phyloP scores from a whole-genome alignment of 495 filamentous ascomycete species.

The Penicillium odoratum region DNA sequence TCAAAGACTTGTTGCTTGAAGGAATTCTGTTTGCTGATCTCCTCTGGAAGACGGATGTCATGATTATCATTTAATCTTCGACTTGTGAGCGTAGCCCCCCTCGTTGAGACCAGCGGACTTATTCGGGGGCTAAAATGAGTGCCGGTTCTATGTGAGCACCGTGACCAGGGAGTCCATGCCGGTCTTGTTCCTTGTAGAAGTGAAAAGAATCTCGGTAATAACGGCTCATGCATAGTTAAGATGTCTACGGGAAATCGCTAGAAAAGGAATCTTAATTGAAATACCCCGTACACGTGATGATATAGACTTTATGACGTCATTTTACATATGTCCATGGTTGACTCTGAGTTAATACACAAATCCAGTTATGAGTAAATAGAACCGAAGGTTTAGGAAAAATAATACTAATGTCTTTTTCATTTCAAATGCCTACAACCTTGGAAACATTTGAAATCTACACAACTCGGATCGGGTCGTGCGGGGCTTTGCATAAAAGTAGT shows the following conservation, averaged over 20 bases:
- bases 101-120: not conserved
- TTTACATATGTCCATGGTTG: too few species aligned
- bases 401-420: too few species aligned
- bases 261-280: too few species aligned
- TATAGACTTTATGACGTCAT: too few species aligned
- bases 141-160: not conserved
- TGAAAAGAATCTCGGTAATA: not conserved
- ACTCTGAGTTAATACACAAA: too few species aligned
- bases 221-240: not conserved
- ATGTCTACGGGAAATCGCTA: too few species aligned
- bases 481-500: too few species aligned
- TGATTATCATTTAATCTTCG: not conserved
- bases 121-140: not conserved
- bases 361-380: too few species aligned
- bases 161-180: not conserved
- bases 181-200: not conserved
- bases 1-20: conserved; percentile 24
- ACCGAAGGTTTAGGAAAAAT: too few species aligned
- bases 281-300: not conserved
- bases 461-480: too few species aligned
- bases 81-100: not conserved
- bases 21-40: not conserved
- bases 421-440: too few species aligned
- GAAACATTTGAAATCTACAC: too few species aligned
- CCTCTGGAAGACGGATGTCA: not conserved